Conservation (phyloP, 345 rosid species). For the Gossypium raimondii region DNA sequence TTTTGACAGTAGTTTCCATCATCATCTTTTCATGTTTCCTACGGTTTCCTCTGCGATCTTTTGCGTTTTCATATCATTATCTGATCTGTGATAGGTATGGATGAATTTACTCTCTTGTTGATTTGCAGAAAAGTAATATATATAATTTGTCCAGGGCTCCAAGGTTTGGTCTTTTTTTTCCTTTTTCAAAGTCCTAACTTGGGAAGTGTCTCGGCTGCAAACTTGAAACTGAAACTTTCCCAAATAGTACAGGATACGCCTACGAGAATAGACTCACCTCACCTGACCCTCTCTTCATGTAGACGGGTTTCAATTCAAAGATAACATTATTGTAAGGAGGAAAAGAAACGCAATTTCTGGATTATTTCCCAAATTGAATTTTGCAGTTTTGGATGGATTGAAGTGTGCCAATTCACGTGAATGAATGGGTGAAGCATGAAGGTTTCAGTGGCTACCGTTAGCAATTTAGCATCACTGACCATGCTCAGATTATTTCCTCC, state of each 20-base stretch:
- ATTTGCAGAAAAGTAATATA: too few species aligned
- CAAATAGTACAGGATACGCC: neutral
- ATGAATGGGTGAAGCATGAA: constrained; percentile 95
- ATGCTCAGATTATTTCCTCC: constrained; percentile 67
- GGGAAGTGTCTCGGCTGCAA: neutral
- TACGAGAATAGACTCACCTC: neutral
- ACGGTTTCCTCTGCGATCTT: too few species aligned
- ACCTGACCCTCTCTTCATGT: too few species aligned
- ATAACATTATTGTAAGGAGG: too few species aligned
- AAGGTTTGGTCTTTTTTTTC: neutral
- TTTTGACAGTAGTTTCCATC: too few species aligned
- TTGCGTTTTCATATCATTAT: too few species aligned
- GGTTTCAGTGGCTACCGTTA: constrained; percentile 74
- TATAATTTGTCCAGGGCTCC: neutral
- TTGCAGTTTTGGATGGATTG: constrained; percentile 78
- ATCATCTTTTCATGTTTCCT: too few species aligned
- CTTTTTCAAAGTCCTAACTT: neutral
- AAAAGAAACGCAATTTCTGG: too few species aligned
- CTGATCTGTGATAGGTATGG: too few species aligned
- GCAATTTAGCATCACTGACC: constrained; percentile 94
- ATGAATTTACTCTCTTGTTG: too few species aligned
- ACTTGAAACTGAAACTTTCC: neutral
- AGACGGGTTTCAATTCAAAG: neutral
- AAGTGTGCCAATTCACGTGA: constrained; percentile 73
- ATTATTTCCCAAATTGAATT: neutral